phyloP scores from a whole-genome alignment of 768 basidiomycete genomes.

The Russula emetica region DNA sequence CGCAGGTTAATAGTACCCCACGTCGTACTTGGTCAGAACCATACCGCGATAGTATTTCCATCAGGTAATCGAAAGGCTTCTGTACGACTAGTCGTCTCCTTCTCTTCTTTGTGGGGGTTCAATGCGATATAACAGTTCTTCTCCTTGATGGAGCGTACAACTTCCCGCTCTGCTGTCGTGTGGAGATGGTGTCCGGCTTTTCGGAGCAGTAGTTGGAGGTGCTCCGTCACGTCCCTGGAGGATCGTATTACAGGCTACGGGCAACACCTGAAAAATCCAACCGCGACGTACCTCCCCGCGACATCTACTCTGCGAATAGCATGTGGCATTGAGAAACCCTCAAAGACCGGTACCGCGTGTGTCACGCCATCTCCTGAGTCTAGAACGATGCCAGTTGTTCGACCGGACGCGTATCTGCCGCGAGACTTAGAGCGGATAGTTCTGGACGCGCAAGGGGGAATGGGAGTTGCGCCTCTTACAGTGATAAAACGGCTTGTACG shows the following conservation, averaged over 20 bases:
- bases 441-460: neutral
- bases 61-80: conserved; percentile 95
- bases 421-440: conserved; percentile 2
- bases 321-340: conserved; percentile 99
- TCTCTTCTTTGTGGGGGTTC: conserved; percentile 93
- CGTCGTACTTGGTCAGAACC: conserved; percentile 21
- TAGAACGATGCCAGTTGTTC: conserved; percentile 98
- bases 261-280: conserved; percentile 5
- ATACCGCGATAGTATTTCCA: conserved; percentile 74
- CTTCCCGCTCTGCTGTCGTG: conserved; percentile 95
- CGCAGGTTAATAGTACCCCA: neutral
- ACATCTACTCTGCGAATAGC: conserved; percentile 95
- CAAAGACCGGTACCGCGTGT: conserved; percentile 97
- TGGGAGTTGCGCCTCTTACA: conserved; percentile 56
- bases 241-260: conserved; percentile 12
- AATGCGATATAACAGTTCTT: conserved; percentile 95
- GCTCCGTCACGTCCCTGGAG: conserved; percentile 89
- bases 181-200: conserved; percentile 94
- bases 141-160: conserved; percentile 96
- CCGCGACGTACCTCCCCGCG: conserved; percentile 71
- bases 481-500: conserved; percentile 92
- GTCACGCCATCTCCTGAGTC: conserved; percentile 99
- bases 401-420: conserved; percentile 89
- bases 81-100: conserved; percentile 67
- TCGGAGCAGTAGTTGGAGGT: conserved; percentile 88